Evolutionary conservation across 306 rosid genomes (phyloP), one percentile per base, ranked within the genome.

Genomic region (Cyclanthera cordifolia): DNA sequence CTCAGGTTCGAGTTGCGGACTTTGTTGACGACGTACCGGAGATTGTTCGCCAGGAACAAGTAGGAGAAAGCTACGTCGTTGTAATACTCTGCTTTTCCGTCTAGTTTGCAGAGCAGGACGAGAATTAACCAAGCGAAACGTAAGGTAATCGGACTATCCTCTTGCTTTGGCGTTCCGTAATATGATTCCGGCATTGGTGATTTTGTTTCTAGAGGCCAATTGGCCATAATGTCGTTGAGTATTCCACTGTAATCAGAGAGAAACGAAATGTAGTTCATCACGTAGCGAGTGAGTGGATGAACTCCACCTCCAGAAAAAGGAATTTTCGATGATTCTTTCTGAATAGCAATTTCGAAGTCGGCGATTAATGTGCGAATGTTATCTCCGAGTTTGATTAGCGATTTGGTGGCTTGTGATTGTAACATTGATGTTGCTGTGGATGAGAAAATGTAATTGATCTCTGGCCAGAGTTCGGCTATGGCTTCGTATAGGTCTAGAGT

Each of bases 281-380:
- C 92, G 71, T 86, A 86, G 57, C 92, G 89, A 15, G 89, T 84
- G 25, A 86, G 79, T 2, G 92, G 92, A 75, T 86, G 92, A 52
- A 84, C 37, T 5, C 81, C 87, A 17, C 92, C 89, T 2, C 85
- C 79, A 1, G 88, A 85, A 15, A 82, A 79, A 0, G 85, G 77
- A 49, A 14, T 61, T 66, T 82, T 86, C 0, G 89, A 80, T 1
- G 73, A 45, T 28, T 84, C 87, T 72, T 86, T 86, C 60, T 76
- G 85, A 51, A 86, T 80, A 45, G 87, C 85, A 14, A 72, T 74
- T 80, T 82, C 90, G 64, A 85, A 85, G 4, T 82, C 79, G 0
- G 69, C 1, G 30, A 85, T 25, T 85, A 83, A 77, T 0, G 79
- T 50, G 1, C 84, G 69, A 51, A 83, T 78, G 3, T 59, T 49